Base-by-base conservation (phyloP, 1,284 basidiomycete genomes). In the Ceratobasidium sp. region DNA sequence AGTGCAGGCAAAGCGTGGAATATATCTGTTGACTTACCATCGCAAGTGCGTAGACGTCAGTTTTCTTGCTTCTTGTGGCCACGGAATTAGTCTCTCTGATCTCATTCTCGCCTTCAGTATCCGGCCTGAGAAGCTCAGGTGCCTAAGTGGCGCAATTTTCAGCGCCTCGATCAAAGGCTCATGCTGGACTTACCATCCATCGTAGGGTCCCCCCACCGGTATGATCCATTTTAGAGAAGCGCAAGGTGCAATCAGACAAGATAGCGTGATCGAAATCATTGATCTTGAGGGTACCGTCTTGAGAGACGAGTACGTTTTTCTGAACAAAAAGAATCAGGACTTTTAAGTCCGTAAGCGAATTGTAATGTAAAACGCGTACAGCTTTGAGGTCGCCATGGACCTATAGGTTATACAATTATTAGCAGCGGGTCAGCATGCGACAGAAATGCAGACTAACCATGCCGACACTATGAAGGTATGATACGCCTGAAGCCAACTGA, bases 301-400 rank as follows among this genome's bases (percentile, higher is more conserved):
- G 6, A 17, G 54, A 57, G 9, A 57, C 54, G 6, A 57, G 54
- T 8, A 57, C 27, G 29, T 57, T 57, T 29, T 17, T 17, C 54
- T 57, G 8, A 17, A 57, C 22, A 8, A 17, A 17, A 7, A 33
- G n/a, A 24, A 24, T 57, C n/a, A n/a, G n/a, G 54, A 24, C 6
- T 24, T 8, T 57, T 57, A 17, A 7, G 2, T 27, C 9, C 15
- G 15, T 17, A 57, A 3, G 15, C 29, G 22, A 5, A 29, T 8
- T 24, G n/a, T 27, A 29, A 57, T 17, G 6, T 3, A 4, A 7
- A 17, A 57, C 29, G 29, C 54, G 2, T 17, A 57, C 54, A 17
- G 24, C 54, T 57, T 57, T 57, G 15, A 57, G 6, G 54, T 57
- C 54, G 7, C 54, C 54, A 27, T 57, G 54, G 11, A 57, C 54